Conservation (phyloP, 257 asterid genomes). For the Anisodus acutangulus region DNA sequence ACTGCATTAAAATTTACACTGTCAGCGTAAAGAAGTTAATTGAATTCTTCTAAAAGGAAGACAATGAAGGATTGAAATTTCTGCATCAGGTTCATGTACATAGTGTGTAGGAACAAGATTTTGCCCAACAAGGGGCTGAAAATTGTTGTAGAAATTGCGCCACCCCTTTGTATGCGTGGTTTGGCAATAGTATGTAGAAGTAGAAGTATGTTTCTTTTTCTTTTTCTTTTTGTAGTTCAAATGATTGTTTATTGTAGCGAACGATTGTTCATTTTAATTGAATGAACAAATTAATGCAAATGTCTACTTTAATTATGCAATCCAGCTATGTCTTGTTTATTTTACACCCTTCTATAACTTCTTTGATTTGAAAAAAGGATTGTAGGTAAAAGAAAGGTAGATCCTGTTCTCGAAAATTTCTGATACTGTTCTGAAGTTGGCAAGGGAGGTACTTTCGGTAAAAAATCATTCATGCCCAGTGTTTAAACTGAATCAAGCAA, state of each 20-base stretch:
- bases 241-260: not conserved
- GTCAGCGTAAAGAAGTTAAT: not conserved
- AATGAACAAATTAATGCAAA: conserved; percentile 5
- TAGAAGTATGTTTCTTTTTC: not conserved
- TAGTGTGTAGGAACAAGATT: conserved; percentile 8
- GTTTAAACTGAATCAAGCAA: not conserved
- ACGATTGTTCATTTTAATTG: not conserved
- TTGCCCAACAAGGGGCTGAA: conserved; percentile 1
- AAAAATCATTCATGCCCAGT: not conserved
- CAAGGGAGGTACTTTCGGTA: not conserved
- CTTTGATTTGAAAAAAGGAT: not conserved
- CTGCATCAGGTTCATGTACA: not conserved
- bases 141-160: conserved; percentile 32
- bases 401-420: not conserved
- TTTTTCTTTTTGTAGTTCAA: not conserved
- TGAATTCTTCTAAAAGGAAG: not conserved
- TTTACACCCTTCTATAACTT: not conserved
- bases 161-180: conserved; percentile 41
- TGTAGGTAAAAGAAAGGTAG: not conserved
- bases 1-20: not conserved
- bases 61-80: not conserved
- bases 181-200: conserved; percentile 27
- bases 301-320: not conserved
- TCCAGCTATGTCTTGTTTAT: not conserved
- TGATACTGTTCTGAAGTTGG: not conserved